Evolutionary conservation across 164 flowering plant genomes (phyloP).

Genomic region (Liquidambar formosana): DNA sequence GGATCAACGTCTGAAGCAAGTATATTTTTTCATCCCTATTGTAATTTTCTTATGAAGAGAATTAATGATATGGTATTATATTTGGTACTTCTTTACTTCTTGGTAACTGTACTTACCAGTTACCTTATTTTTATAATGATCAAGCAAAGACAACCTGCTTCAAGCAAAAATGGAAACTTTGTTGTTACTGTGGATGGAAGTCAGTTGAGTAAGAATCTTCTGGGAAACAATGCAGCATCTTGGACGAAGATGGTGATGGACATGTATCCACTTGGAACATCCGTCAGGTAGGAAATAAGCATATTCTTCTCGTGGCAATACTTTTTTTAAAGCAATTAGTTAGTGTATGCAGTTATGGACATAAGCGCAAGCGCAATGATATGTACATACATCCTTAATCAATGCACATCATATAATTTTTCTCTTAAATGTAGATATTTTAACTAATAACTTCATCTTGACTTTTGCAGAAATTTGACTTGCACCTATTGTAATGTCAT

Average conservation of each 20-base stretch:
- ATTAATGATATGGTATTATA: background rate
- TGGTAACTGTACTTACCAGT: slow-evolving; percentile 17
- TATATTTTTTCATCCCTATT: background rate
- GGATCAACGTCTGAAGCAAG: background rate
- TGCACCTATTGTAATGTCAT: slow-evolving; percentile 80
- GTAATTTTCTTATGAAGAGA: background rate
- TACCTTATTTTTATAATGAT: slow-evolving; percentile 38
- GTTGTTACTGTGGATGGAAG: slow-evolving; percentile 47
- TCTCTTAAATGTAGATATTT: background rate
- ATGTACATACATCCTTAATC: background rate
- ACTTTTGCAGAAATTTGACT: slow-evolving; percentile 63
- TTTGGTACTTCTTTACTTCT: background rate
- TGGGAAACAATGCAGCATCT: slow-evolving; percentile 38
- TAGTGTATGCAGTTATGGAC: no score
- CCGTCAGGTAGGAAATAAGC: slow-evolving; percentile 47
- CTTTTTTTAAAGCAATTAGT: background rate
- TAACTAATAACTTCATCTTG: slow-evolving; percentile 21
- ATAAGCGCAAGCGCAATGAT: background rate
- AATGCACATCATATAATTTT: background rate
- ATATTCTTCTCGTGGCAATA: background rate
- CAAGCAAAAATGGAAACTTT: slow-evolving; percentile 65
- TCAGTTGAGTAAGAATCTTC: slow-evolving; percentile 41
- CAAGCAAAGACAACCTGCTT: slow-evolving; percentile 95
- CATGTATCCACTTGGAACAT: slow-evolving; percentile 77
- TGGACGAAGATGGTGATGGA: slow-evolving; percentile 87